Percentiles rank a stretch among this genome's conserved stretches.
Conservation (phyloP, 306 rosid genomes). For the Vigna nakashimae region DNA sequence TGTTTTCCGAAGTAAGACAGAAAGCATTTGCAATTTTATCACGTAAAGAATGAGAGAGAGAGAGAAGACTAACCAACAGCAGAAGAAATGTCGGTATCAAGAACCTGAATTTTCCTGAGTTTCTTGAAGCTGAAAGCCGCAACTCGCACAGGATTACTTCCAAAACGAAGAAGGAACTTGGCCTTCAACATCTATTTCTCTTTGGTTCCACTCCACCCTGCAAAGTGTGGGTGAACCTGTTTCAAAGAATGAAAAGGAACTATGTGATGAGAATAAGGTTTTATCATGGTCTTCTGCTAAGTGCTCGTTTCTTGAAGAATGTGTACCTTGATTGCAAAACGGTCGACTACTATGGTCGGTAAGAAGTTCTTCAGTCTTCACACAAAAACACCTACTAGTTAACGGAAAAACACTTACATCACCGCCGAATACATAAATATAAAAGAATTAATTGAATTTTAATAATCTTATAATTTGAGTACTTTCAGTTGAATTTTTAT, state of each 20-base stretch:
- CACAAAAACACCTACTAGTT: not conserved
- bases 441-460: no score
- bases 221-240: not conserved
- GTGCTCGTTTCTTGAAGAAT: not conserved
- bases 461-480: no score
- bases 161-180: constrained; percentile 47
- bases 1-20: not conserved
- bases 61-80: constrained; percentile 63
- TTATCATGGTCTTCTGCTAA: not conserved
- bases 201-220: not conserved
- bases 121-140: constrained; percentile 76
- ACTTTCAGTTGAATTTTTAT: no score
- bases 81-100: constrained; percentile 64
- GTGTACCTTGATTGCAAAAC: constrained; percentile 36
- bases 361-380: constrained; percentile 14
- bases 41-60: not conserved
- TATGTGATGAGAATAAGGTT: not conserved
- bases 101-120: constrained; percentile 75
- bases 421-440: not conserved
- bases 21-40: not conserved
- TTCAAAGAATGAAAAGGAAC: not conserved
- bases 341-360: constrained; percentile 30
- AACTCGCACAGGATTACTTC: constrained; percentile 68
- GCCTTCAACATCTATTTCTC: constrained; percentile 53
- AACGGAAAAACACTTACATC: not conserved